These are phyloP conservation scores for Circinella minor DNA, from an alignment of 371 early-diverging fungal species.

Conservation along the genomic window DNA sequence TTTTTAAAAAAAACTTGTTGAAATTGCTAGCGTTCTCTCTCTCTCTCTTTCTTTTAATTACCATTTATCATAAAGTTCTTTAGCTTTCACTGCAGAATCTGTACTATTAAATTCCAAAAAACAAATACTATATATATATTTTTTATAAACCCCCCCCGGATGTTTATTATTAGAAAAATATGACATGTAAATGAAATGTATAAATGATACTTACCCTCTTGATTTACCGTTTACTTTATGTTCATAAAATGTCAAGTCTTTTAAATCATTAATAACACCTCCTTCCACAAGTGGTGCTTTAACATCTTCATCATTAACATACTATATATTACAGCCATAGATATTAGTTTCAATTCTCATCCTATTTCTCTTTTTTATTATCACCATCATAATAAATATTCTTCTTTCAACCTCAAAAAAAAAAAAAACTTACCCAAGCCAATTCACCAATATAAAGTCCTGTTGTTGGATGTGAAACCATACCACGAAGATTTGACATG, in stretches of 20 bases:
- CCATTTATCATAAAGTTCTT: conserved; percentile 48
- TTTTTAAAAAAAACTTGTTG: not conserved
- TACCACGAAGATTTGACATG: conserved; percentile 34
- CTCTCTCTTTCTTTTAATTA: conserved; percentile 19
- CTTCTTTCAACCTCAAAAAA: too few species aligned
- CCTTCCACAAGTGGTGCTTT: conserved; percentile 42
- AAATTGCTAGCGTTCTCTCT: too few species aligned
- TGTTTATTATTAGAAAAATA: not conserved
- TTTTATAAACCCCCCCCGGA: not conserved
- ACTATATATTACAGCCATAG: conserved; percentile 30
- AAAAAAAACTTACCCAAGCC: conserved; percentile 46
- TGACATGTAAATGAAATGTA: not conserved
- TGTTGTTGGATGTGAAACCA: conserved; percentile 39
- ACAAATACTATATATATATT: conserved; percentile 38
- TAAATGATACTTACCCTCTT: conserved; percentile 45
- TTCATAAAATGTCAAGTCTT: conserved; percentile 61
- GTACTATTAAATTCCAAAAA: conserved; percentile 52
- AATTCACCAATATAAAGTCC: conserved; percentile 55
- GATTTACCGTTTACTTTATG: conserved; percentile 74
- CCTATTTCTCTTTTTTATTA: too few species aligned
- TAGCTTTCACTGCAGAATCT: conserved; percentile 45
- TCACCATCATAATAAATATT: too few species aligned
- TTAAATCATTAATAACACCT: conserved; percentile 41
- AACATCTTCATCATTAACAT: conserved; percentile 60
- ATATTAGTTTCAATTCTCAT: not conserved